Evolutionary conservation across 2,329 filamentous ascomycete genomes (phyloP).

Genomic region (Fusarium sp.): DNA sequence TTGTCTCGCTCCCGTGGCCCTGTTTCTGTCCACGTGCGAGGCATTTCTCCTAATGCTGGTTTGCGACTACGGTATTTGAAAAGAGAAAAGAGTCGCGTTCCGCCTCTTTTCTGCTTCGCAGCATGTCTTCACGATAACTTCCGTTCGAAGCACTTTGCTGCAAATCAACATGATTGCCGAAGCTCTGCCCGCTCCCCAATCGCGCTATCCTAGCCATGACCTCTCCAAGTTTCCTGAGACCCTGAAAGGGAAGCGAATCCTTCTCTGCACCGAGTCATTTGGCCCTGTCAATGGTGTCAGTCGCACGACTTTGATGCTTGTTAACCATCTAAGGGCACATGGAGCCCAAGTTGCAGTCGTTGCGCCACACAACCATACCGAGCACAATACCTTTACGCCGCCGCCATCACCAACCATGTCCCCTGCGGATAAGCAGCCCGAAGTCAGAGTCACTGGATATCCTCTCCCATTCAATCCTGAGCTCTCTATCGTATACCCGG

Average conservation of each 20-base stretch:
- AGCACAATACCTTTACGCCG: conserved; percentile 66
- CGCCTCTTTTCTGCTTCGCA: conserved; percentile 11
- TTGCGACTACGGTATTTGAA: conserved; percentile 8
- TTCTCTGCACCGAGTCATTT: conserved; percentile 78
- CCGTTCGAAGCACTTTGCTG: conserved; percentile 6
- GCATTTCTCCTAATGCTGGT: conserved; percentile 22
- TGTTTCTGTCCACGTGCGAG: conserved; percentile 44
- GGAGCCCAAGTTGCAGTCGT: conserved; percentile 75
- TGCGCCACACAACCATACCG: conserved; percentile 69
- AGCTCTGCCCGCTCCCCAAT: neutral
- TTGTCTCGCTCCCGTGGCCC: conserved; percentile 31
- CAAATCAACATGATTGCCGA: conserved; percentile 30
- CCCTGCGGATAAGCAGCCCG: conserved; percentile 53
- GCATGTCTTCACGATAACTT: neutral
- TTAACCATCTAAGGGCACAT: conserved; percentile 73
- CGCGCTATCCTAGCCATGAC: conserved; percentile 50
- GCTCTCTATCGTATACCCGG: conserved; percentile 76
- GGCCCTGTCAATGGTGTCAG: conserved; percentile 81
- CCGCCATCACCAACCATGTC: conserved; percentile 50
- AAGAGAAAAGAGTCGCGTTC: conserved; percentile 43
- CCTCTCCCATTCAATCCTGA: conserved; percentile 79
- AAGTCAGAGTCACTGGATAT: conserved; percentile 72
- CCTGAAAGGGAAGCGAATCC: conserved; percentile 70
- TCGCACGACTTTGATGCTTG: conserved; percentile 75
- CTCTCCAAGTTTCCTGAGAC: conserved; percentile 58